phyloP scores from a whole-genome alignment of 2,329 filamentous ascomycete species.

The Lachnellula subtilissima region DNA sequence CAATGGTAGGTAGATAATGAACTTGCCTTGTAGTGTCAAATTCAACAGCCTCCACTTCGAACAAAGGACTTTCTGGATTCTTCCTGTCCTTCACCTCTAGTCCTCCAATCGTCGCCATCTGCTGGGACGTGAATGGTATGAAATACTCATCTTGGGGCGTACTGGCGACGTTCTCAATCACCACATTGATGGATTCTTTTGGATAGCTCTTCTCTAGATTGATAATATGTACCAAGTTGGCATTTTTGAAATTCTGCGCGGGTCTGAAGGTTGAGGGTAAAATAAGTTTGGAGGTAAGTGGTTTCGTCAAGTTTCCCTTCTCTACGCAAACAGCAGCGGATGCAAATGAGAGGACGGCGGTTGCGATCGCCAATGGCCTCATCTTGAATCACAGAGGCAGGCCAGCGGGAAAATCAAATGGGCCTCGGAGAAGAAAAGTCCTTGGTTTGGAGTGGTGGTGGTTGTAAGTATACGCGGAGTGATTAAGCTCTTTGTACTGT shows the following conservation, averaged over 20 bases:
- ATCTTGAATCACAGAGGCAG: conserved; percentile 26
- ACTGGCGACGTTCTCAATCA: conserved; percentile 81
- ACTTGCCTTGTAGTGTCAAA: conserved; percentile 53
- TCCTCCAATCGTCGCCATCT: conserved; percentile 74
- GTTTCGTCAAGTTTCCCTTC: conserved; percentile 29
- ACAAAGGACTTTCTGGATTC: conserved; percentile 60
- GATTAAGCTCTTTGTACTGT: conserved; percentile 1
- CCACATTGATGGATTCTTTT: conserved; percentile 87
- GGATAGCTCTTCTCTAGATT: conserved; percentile 91
- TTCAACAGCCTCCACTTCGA: conserved; percentile 65
- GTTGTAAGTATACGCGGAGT: conserved; percentile 8
- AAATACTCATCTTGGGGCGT: conserved; percentile 86
- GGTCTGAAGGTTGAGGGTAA: conserved; percentile 70
- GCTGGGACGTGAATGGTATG: conserved; percentile 73
- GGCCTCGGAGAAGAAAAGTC: conserved; percentile 6
- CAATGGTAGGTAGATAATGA: neutral
- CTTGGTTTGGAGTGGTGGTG: conserved; percentile 4
- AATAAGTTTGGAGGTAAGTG: conserved; percentile 51
- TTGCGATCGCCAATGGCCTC: conserved; percentile 41
- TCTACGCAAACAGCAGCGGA: conserved; percentile 27
- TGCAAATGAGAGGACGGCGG: conserved; percentile 53
- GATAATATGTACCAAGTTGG: conserved; percentile 82
- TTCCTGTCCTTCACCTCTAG: conserved; percentile 94
- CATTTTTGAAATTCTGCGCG: conserved; percentile 88
- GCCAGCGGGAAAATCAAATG: conserved; percentile 14